A percentile compares a stretch with the other conserved stretches of the same genome.
Evolutionary conservation across 768 basidiomycete species (phyloP).

Genomic region (Punctularia strigosozonata): DNA sequence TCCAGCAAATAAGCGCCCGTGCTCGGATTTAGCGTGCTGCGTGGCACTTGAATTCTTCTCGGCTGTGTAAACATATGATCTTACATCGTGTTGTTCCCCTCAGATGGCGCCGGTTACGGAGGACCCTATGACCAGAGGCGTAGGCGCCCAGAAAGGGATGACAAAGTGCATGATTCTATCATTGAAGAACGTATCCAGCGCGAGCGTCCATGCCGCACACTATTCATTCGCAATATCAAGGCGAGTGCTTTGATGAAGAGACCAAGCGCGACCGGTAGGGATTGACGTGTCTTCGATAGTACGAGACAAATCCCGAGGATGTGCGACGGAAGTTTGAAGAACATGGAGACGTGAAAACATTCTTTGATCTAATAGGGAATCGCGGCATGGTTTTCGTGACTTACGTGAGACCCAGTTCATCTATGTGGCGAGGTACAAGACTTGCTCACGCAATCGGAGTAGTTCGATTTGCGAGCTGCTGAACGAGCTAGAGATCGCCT

Average conservation of each 20-base stretch:
- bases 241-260: conserved; percentile 38
- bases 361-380: conserved; percentile 89
- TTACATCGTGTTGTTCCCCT: conserved; percentile 24
- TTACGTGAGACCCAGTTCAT: conserved; percentile 55
- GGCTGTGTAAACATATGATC: background rate
- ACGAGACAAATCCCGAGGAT: conserved; percentile 80
- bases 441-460: background rate
- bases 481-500: conserved; percentile 84
- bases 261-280: background rate
- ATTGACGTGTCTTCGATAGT: conserved; percentile 30
- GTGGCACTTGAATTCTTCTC: conserved; percentile 1
- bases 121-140: conserved; percentile 37
- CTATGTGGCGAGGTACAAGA: background rate
- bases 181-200: conserved; percentile 91
- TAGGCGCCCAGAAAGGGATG: conserved; percentile 67
- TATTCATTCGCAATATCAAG: conserved; percentile 98
- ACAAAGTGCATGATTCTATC: conserved; percentile 82
- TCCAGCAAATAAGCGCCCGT: no score
- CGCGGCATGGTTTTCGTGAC: conserved; percentile 99
- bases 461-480: conserved; percentile 92
- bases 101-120: conserved; percentile 56
- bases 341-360: conserved; percentile 93
- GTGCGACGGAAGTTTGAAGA: conserved; percentile 82
- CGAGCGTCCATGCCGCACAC: conserved; percentile 88
- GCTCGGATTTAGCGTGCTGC: no score